Percentiles rank a stretch among this genome's conserved stretches.
Conservation (phyloP, 257 asterid species). For the Echium plantagineum region DNA sequence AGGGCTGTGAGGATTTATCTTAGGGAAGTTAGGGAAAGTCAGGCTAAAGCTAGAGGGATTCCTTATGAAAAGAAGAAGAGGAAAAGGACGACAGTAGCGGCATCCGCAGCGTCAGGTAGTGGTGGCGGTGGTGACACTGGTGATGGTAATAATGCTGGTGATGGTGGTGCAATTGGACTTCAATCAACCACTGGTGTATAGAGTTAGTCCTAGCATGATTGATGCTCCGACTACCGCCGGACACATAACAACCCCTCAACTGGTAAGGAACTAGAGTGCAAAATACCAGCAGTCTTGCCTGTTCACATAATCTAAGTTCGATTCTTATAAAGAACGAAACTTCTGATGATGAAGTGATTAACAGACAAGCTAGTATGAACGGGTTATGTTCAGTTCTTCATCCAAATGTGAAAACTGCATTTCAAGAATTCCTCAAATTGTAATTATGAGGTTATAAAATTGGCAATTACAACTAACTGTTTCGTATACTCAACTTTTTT, state of each 20-base stretch:
- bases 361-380: no score
- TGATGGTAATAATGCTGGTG: not conserved
- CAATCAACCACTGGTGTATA: constrained; percentile 18
- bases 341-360: no score
- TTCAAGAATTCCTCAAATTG: not conserved
- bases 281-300: no score
- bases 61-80: constrained; percentile 41
- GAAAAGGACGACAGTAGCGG: constrained; percentile 14
- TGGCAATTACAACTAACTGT: not conserved
- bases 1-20: constrained; percentile 35
- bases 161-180: constrained; percentile 9
- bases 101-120: not conserved
- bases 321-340: no score
- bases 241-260: no score
- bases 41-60: constrained; percentile 39
- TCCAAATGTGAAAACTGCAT: not conserved
- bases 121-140: not conserved
- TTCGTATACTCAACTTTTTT: no score
- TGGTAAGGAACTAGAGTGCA: no score
- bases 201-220: no score
- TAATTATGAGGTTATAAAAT: not conserved
- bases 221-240: no score
- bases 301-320: no score
- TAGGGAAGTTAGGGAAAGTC: constrained; percentile 37
- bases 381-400: no score